A percentile compares a stretch with the other conserved stretches of the same genome.
Conservation (phyloP, 257 asterid species). For the Solanum gandarillasii region DNA sequence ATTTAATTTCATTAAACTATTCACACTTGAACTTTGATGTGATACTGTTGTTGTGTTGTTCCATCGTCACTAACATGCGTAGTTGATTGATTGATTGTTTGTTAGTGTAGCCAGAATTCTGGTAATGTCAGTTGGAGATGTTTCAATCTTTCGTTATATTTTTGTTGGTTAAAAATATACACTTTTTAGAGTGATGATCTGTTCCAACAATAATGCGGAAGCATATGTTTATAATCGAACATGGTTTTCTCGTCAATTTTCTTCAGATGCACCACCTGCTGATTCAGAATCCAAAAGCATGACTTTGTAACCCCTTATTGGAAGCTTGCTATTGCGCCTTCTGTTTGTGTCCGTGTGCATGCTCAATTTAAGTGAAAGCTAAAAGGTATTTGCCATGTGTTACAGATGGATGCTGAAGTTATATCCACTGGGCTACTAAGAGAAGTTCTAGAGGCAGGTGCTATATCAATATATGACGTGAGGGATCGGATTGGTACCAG, state of each 20-base stretch:
- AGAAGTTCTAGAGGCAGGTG: constrained; percentile 60
- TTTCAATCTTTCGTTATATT: neutral
- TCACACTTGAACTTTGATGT: neutral
- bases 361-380: neutral
- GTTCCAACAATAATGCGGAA: neutral
- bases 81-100: neutral
- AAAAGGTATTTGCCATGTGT: neutral
- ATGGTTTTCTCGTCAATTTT: neutral
- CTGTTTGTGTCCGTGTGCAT: neutral
- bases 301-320: neutral
- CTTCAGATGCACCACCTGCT: neutral
- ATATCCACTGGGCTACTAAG: constrained; percentile 74
- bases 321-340: neutral
- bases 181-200: neutral
- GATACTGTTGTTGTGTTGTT: neutral
- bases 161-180: neutral
- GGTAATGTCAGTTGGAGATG: neutral
- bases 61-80: neutral
- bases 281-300: neutral
- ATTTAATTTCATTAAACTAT: neutral
- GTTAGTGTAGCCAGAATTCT: neutral
- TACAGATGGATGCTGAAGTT: constrained; percentile 93
- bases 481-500: constrained; percentile 49
- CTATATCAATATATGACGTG: constrained; percentile 44
- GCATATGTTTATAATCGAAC: neutral